Evolutionary conservation across 2,329 filamentous ascomycete genomes (phyloP).

Genomic region (Talaromyces sp.): DNA sequence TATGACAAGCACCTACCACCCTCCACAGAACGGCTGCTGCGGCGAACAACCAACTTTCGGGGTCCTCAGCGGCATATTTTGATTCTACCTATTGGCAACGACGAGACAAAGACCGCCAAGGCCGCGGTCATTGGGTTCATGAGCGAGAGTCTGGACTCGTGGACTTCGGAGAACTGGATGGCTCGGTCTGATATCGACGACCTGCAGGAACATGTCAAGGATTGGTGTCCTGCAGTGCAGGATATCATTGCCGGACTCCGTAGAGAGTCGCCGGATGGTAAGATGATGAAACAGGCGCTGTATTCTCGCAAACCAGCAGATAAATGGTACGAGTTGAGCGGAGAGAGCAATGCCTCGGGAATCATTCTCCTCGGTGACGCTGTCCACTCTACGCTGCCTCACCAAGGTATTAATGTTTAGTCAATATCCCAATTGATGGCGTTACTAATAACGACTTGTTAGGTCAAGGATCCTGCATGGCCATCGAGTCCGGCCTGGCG

Average conservation of each 20-base stretch:
- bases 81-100: slow-evolving; percentile 33
- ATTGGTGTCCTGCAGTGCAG: slow-evolving; percentile 29
- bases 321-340: slow-evolving; percentile 27
- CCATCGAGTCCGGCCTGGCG: slow-evolving; percentile 29
- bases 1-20: slow-evolving; percentile 25
- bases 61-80: slow-evolving; percentile 28
- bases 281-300: slow-evolving; percentile 30
- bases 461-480: slow-evolving; percentile 31
- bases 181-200: slow-evolving; percentile 27
- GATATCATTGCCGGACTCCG: slow-evolving; percentile 27
- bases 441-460: background rate
- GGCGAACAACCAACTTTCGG: slow-evolving; percentile 31
- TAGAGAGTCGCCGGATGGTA: slow-evolving; percentile 24
- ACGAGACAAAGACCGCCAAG: slow-evolving; percentile 25
- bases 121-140: slow-evolving; percentile 34
- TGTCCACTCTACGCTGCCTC: slow-evolving; percentile 30
- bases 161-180: slow-evolving; percentile 33
- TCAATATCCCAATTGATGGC: too few relatives aligned
- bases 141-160: slow-evolving; percentile 31
- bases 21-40: slow-evolving; percentile 25
- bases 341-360: slow-evolving; percentile 19
- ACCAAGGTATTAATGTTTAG: slow-evolving; percentile 20
- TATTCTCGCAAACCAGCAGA: slow-evolving; percentile 28
- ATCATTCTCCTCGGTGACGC: slow-evolving; percentile 28
- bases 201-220: slow-evolving; percentile 27